A percentile compares a stretch with the other conserved stretches of the same genome.
phyloP scores from a whole-genome alignment of 352 stramenopile species.

The Thraustochytrium sp. region DNA sequence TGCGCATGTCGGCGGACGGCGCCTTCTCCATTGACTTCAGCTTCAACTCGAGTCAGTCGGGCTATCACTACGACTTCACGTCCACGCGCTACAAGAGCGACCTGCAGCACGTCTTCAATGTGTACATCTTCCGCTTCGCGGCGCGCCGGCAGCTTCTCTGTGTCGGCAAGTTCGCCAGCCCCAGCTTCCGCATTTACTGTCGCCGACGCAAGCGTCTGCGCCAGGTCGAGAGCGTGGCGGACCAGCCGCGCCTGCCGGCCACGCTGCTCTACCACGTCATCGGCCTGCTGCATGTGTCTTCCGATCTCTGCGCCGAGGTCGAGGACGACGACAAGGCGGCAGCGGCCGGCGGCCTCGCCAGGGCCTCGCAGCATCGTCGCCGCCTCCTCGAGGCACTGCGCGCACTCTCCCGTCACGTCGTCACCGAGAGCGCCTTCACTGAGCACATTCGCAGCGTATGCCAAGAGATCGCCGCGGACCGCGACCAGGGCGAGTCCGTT shows the following conservation, averaged over 20 bases:
- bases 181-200: slow-evolving; percentile 24
- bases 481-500: slow-evolving; percentile 20
- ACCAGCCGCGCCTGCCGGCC: not conserved
- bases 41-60: slow-evolving; percentile 38
- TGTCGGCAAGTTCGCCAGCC: slow-evolving; percentile 16
- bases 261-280: slow-evolving; percentile 2
- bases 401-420: not conserved
- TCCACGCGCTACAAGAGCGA: slow-evolving; percentile 41
- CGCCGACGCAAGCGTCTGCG: slow-evolving; percentile 13
- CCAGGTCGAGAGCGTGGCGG: not conserved
- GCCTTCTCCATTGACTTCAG: not conserved
- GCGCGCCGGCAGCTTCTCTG: not conserved
- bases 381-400: too few relatives aligned
- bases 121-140: slow-evolving; percentile 17
- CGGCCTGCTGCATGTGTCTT: not conserved
- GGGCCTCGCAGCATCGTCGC: too few relatives aligned
- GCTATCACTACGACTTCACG: slow-evolving; percentile 38
- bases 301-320: not conserved
- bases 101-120: slow-evolving; percentile 25
- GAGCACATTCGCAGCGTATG: slow-evolving; percentile 11
- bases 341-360: not conserved
- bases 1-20: not conserved
- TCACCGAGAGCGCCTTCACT: slow-evolving; percentile 3
- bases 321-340: too few relatives aligned
- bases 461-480: not conserved